phyloP scores from a whole-genome alignment of 1,139 yeast species.

The Nadsonia commutata region DNA sequence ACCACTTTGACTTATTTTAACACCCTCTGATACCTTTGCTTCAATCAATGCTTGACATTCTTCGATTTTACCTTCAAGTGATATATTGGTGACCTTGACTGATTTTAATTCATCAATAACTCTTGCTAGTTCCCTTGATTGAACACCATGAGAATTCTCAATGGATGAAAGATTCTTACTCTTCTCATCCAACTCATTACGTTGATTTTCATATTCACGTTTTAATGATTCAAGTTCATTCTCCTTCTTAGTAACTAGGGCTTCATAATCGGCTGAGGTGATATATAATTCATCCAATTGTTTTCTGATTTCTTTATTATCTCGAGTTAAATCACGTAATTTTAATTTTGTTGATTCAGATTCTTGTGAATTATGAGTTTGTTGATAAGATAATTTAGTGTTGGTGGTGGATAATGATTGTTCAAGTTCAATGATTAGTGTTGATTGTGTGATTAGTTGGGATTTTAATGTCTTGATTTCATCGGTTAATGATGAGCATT shows the following conservation, averaged over 20 bases:
- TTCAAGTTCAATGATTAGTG: slow-evolving; percentile 24
- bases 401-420: slow-evolving; percentile 22
- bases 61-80: slow-evolving; percentile 17
- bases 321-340: slow-evolving; percentile 32
- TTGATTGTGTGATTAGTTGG: slow-evolving; percentile 21
- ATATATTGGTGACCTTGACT: slow-evolving; percentile 15
- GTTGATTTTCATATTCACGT: slow-evolving; percentile 16
- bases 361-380: slow-evolving; percentile 20
- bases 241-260: slow-evolving; percentile 26
- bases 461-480: slow-evolving; percentile 11
- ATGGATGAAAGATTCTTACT: slow-evolving; percentile 13
- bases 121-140: slow-evolving; percentile 10
- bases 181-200: slow-evolving; percentile 10
- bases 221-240: slow-evolving; percentile 21
- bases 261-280: slow-evolving; percentile 25
- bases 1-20: slow-evolving; percentile 14
- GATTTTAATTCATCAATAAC: slow-evolving; percentile 16
- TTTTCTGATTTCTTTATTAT: slow-evolving; percentile 31
- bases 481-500: slow-evolving; percentile 1
- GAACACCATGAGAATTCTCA: slow-evolving; percentile 10
- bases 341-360: slow-evolving; percentile 27
- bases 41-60: slow-evolving; percentile 17
- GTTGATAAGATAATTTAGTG: slow-evolving; percentile 19
- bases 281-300: slow-evolving; percentile 26
- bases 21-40: slow-evolving; percentile 16